phyloP scores from a whole-genome alignment of 1,284 basidiomycete genomes.

The Irpex lacteus region DNA sequence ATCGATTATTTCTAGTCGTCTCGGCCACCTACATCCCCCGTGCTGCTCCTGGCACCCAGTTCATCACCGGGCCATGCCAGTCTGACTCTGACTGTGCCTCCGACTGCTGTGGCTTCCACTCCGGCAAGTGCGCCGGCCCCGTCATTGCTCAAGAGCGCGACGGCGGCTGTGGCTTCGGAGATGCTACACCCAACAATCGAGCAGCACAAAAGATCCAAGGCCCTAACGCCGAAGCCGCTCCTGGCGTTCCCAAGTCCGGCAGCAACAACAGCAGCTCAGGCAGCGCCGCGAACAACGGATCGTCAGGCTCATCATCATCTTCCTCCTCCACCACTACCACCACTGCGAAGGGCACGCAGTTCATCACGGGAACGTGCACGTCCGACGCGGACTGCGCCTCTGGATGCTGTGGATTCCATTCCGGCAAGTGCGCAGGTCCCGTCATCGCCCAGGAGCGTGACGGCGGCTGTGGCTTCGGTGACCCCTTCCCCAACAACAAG shows the following conservation, averaged over 20 bases:
- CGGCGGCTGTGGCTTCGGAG: neutral
- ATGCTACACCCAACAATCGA: neutral
- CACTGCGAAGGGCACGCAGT: neutral
- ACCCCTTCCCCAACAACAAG: conserved; percentile 1
- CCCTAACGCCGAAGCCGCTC: neutral
- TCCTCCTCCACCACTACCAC: neutral
- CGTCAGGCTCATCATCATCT: neutral
- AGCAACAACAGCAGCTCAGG: neutral
- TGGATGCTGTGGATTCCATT: neutral
- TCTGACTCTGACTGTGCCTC: neutral
- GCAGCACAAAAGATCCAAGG: conserved; percentile 2
- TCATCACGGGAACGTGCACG: neutral
- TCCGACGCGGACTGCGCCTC: neutral
- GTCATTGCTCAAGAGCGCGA: conserved; percentile 3
- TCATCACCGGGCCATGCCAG: neutral
- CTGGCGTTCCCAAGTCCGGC: neutral
- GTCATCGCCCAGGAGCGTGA: conserved; percentile 1
- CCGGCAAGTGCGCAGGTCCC: neutral
- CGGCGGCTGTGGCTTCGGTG: conserved; percentile 2
- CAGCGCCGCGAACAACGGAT: neutral
- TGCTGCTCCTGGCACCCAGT: neutral
- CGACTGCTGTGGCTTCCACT: conserved; percentile 1
- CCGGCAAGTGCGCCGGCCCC: neutral
- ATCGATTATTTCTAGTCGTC: neutral
- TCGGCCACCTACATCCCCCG: neutral